A percentile compares a stretch with the other conserved stretches of the same genome.
Conservation (phyloP, 306 rosid genomes). For the Trichosanthes truncata region DNA sequence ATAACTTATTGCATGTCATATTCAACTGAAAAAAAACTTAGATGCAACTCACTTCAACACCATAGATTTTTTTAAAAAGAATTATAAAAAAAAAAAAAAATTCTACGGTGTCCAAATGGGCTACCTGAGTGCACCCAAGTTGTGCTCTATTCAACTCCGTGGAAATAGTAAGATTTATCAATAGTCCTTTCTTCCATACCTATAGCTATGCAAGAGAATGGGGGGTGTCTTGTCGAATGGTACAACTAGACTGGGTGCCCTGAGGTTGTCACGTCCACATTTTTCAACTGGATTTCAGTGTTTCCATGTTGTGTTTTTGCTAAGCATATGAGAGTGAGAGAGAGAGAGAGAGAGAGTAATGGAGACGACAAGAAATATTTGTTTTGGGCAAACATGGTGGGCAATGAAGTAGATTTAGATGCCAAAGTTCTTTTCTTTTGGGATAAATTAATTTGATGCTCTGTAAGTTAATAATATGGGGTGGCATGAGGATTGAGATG, state of each 20-base stretch:
- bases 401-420: neutral
- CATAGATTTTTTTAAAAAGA: no score
- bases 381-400: neutral
- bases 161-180: neutral
- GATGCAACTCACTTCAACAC: no score
- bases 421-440: neutral
- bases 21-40: no score
- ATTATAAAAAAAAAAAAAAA: no score
- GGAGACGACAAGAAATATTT: neutral
- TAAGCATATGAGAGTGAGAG: neutral
- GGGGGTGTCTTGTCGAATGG: neutral
- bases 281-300: neutral
- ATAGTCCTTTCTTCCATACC: neutral
- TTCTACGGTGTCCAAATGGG: no score
- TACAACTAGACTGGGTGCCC: neutral
- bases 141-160: neutral
- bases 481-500: neutral
- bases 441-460: neutral
- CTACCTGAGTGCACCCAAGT: no score
- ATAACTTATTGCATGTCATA: no score
- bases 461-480: neutral
- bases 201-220: neutral
- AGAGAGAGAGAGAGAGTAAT: neutral
- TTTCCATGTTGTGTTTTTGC: neutral
- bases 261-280: neutral